phyloP scores from a whole-genome alignment of 1,139 yeast genomes.

The Yamadazyma dushanensis region DNA sequence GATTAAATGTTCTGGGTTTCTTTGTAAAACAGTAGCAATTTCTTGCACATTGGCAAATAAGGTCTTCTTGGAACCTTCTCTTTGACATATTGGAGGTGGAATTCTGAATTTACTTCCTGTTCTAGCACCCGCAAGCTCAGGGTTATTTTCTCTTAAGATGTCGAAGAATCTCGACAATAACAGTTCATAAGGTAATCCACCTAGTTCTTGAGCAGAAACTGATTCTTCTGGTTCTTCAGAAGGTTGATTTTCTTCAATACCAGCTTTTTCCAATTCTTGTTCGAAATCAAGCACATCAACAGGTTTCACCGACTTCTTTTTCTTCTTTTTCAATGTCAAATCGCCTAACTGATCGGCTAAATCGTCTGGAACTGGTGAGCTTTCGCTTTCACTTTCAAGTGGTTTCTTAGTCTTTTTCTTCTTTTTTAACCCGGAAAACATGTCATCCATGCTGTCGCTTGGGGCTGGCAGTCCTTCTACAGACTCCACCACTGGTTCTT shows the following conservation, averaged over 20 bases:
- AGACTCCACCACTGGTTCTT: constrained; percentile 35
- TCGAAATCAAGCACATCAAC: constrained; percentile 77
- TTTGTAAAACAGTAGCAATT: constrained; percentile 88
- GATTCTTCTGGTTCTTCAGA: constrained; percentile 21
- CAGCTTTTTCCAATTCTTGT: constrained; percentile 87
- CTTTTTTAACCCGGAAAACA: constrained; percentile 56
- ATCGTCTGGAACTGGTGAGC: constrained; percentile 50
- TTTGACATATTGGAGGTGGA: constrained; percentile 95
- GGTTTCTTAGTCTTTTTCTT: constrained; percentile 52
- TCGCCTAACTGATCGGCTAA: constrained; percentile 69
- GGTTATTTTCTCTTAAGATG: constrained; percentile 88
- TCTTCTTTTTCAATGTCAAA: constrained; percentile 79
- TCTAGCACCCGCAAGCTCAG: constrained; percentile 97
- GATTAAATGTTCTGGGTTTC: constrained; percentile 96
- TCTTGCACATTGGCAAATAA: constrained; percentile 95
- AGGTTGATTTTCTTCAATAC: constrained; percentile 56
- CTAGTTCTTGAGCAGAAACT: constrained; percentile 18
- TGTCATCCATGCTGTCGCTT: constrained; percentile 41
- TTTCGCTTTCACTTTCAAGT: constrained; percentile 30
- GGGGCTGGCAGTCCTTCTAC: constrained; percentile 30
- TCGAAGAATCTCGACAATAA: constrained; percentile 82
- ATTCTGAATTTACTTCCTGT: constrained; percentile 91
- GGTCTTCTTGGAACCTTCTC: constrained; percentile 97
- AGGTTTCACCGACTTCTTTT: constrained; percentile 69
- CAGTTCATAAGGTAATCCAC: constrained; percentile 65